A percentile compares a stretch with the other conserved stretches of the same genome.
phyloP scores from a whole-genome alignment of 164 flowering plant genomes.

The Aristolochia contorta region DNA sequence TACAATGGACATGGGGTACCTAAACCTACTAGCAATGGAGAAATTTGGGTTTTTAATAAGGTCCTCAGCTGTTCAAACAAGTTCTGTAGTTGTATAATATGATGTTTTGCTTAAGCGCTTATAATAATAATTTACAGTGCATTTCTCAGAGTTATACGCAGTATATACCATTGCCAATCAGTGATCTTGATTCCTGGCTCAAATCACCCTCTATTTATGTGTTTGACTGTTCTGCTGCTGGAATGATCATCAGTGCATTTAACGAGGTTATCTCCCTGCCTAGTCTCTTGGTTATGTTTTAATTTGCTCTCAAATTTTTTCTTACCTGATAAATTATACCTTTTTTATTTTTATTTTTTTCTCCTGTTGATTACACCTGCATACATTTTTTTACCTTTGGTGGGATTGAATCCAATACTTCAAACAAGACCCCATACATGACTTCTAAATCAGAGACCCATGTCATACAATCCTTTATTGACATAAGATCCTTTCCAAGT shows the following conservation, averaged over 20 bases:
- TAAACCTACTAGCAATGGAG: conserved; percentile 91
- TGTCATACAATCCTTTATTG: too few relatives aligned
- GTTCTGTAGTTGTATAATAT: not conserved
- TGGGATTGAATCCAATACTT: too few relatives aligned
- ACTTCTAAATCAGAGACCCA: too few relatives aligned
- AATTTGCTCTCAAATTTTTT: not conserved
- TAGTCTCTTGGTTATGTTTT: not conserved
- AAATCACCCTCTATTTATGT: conserved; percentile 95
- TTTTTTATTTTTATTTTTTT: too few relatives aligned
- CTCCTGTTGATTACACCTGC: too few relatives aligned
- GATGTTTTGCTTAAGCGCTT: not conserved
- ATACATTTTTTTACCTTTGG: too few relatives aligned
- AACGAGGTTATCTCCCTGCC: conserved; percentile 41
- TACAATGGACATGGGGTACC: conserved; percentile 99
- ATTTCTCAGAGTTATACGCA: conserved; percentile 76
- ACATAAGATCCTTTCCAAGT: not conserved
- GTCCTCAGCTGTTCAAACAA: conserved; percentile 19
- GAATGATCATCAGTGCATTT: conserved; percentile 81
- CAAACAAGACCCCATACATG: too few relatives aligned
- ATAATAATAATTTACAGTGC: not conserved
- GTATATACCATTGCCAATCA: conserved; percentile 83
- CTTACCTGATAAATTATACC: too few relatives aligned
- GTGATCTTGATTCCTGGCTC: conserved; percentile 95
- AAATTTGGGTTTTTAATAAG: conserved; percentile 98
- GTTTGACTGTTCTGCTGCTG: conserved; percentile 98